Conservation (phyloP, 1,139 yeast species). For the Sugiyamaella neomexicana region DNA sequence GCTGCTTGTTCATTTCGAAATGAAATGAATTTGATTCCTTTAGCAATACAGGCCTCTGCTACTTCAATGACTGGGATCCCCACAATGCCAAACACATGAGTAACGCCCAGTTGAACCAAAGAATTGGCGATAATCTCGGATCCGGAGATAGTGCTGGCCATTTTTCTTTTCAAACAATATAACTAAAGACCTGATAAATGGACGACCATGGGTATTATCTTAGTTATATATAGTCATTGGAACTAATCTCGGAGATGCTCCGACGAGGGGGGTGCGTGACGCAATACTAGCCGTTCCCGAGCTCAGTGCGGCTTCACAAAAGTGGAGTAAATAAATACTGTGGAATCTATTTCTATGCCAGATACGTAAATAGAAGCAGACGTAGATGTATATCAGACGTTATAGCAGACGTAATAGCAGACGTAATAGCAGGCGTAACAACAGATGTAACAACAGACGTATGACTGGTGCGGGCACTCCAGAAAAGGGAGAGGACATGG, state of each 20-base stretch:
- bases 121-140: constrained; percentile 50
- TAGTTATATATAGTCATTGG: background rate
- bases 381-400: too few relatives aligned
- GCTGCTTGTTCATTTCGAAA: constrained; percentile 71
- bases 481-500: too few relatives aligned
- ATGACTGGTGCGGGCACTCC: too few relatives aligned
- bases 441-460: too few relatives aligned
- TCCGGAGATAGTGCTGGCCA: constrained; percentile 35
- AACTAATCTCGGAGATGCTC: background rate
- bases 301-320: background rate
- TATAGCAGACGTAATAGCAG: too few relatives aligned
- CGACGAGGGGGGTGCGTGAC: background rate
- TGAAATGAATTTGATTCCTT: constrained; percentile 55
- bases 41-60: constrained; percentile 52
- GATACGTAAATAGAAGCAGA: too few relatives aligned
- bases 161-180: background rate
- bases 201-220: too few relatives aligned
- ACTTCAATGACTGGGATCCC: constrained; percentile 69
- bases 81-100: constrained; percentile 61
- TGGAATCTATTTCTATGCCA: too few relatives aligned
- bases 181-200: too few relatives aligned
- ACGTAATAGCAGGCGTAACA: too few relatives aligned
- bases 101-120: constrained; percentile 51
- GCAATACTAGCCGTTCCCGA: constrained; percentile 1
- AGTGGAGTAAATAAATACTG: background rate